Percentiles rank a stretch among this genome's conserved stretches.
Conservation (phyloP, 2,329 filamentous ascomycete species). For the Monilinia fructigena region DNA sequence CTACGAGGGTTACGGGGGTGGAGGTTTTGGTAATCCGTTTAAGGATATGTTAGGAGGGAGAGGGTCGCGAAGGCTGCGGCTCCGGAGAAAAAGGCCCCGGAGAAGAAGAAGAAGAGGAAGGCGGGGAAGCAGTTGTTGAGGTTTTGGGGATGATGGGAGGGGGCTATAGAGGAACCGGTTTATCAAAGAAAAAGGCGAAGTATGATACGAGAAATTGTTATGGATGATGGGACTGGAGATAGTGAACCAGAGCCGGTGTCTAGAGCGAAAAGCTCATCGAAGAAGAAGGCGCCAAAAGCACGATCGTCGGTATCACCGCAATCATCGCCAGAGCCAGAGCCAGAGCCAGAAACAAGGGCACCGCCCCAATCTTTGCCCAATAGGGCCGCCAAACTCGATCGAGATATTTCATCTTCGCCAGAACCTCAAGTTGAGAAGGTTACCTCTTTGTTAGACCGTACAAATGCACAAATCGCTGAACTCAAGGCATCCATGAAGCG, state of each 20-base stretch:
- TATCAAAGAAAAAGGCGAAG: constrained; percentile 70
- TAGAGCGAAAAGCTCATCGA: constrained; percentile 37
- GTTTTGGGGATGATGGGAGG: constrained; percentile 69
- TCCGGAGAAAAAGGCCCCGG: constrained; percentile 46
- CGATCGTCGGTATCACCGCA: constrained; percentile 42
- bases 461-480: constrained; percentile 77
- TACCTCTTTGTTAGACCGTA: constrained; percentile 57
- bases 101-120: constrained; percentile 67
- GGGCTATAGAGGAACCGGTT: constrained; percentile 54
- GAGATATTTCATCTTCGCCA: constrained; percentile 42
- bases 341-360: constrained; percentile 41
- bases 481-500: constrained; percentile 80
- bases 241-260: constrained; percentile 39
- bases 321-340: too few species aligned
- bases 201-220: constrained; percentile 75
- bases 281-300: constrained; percentile 37
- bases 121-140: constrained; percentile 73
- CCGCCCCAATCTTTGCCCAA: constrained; percentile 32
- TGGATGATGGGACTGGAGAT: constrained; percentile 50
- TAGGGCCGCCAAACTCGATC: constrained; percentile 40
- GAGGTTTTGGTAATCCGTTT: constrained; percentile 79
- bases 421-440: constrained; percentile 42
- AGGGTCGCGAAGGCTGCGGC: constrained; percentile 53
- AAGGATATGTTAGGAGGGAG: constrained; percentile 72
- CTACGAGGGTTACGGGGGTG: constrained; percentile 70